phyloP scores from a whole-genome alignment of 106 monocot species.

The Dioscorea zingiberensis region DNA sequence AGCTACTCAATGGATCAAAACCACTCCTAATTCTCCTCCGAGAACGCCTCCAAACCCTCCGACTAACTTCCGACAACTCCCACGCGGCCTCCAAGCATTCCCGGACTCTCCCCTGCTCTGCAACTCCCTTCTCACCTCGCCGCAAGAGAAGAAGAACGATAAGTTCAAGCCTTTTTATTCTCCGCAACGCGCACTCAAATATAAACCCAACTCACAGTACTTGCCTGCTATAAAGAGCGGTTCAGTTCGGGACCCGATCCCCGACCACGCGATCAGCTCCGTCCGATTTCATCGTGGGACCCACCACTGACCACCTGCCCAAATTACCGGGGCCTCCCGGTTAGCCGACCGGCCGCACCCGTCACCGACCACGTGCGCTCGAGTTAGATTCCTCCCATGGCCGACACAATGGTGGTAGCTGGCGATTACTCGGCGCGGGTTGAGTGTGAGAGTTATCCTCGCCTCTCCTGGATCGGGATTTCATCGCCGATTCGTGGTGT shows the following conservation, averaged over 20 bases:
- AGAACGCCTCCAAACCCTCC: neutral
- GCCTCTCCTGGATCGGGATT: neutral
- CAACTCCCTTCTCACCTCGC: neutral
- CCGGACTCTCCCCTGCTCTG: neutral
- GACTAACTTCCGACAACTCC: neutral
- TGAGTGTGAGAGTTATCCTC: too few relatives aligned
- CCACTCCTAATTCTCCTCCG: neutral
- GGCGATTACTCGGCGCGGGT: neutral
- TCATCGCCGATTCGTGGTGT: neutral
- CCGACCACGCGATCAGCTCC: neutral
- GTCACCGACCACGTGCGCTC: neutral
- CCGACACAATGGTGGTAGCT: neutral
- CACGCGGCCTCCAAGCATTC: neutral
- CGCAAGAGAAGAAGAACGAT: neutral
- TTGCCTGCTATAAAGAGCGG: too few relatives aligned
- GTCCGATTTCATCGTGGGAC: neutral
- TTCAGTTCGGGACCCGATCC: too few relatives aligned
- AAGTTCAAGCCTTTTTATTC: neutral
- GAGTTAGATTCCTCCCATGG: too few relatives aligned
- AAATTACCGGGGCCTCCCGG: neutral
- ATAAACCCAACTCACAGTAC: too few relatives aligned
- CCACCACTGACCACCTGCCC: slow-evolving; percentile 2
- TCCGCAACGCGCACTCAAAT: too few relatives aligned
- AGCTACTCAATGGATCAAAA: neutral
- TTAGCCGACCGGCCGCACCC: neutral